Percentiles rank a stretch among this genome's conserved stretches.
phyloP scores from a whole-genome alignment of 768 basidiomycete genomes.

The Pleurotus eryngii region DNA sequence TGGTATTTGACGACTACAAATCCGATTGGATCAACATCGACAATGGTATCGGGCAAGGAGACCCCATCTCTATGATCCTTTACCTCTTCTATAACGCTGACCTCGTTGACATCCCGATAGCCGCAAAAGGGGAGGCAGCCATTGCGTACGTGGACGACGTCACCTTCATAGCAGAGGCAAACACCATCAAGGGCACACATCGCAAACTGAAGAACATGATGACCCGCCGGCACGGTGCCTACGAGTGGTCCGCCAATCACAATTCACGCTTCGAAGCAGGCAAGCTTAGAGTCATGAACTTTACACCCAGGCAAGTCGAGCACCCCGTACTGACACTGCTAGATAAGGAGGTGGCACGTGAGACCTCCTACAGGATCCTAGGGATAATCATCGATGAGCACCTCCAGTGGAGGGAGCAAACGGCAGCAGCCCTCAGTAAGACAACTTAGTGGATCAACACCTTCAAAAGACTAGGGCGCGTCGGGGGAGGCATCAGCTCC shows the following conservation, averaged over 20 bases:
- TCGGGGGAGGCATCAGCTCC: too few species aligned
- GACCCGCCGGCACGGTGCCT: neutral
- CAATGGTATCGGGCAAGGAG: neutral
- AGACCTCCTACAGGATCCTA: neutral
- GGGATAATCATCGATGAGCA: neutral
- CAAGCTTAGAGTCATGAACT: conserved; percentile 10
- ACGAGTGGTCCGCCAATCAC: neutral
- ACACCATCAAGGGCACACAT: neutral
- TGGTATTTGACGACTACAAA: neutral
- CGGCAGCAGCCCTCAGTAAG: neutral
- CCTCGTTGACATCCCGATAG: neutral
- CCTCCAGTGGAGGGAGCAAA: neutral
- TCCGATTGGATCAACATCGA: neutral
- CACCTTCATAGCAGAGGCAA: neutral
- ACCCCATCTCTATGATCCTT: neutral
- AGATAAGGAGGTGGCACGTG: neutral
- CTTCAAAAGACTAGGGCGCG: neutral
- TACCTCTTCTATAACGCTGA: neutral
- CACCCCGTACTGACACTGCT: neutral
- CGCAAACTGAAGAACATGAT: neutral
- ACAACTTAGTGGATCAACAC: neutral
- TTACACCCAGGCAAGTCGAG: neutral
- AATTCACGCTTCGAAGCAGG: neutral
- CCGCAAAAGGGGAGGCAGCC: neutral
- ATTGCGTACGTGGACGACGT: neutral